Conservation (phyloP, 108 stramenopile species). For the Cyclostephanos tholiformis region DNA sequence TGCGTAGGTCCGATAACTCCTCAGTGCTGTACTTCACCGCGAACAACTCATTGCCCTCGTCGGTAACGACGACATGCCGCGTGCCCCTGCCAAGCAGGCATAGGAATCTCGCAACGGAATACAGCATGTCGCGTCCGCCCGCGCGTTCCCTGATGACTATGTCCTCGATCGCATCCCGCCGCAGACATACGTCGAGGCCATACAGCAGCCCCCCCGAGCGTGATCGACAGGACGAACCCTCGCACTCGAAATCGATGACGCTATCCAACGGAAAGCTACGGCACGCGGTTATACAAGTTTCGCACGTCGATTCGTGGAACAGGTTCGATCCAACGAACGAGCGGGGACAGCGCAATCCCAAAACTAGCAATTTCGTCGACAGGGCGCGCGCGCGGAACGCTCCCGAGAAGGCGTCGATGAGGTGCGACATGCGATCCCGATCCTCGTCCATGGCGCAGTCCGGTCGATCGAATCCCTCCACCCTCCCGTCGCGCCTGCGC, state of each 20-base stretch:
- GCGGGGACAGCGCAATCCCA: not conserved
- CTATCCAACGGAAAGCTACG: constrained; percentile 11
- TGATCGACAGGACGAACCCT: not conserved
- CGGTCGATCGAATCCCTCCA: constrained; percentile 1
- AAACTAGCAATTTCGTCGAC: not conserved
- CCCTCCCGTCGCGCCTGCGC: not conserved
- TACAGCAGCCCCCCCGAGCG: not conserved
- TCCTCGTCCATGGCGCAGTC: constrained; percentile 1
- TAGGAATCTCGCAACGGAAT: not conserved
- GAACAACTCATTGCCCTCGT: constrained; percentile 10
- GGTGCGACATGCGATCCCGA: not conserved
- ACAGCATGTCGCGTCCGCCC: not conserved
- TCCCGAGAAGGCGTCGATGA: constrained; percentile 7
- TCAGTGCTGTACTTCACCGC: constrained; percentile 14
- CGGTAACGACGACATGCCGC: not conserved
- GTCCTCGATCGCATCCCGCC: not conserved
- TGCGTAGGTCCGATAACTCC: not conserved
- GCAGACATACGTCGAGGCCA: not conserved
- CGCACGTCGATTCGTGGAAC: not conserved
- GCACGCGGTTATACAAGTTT: not conserved
- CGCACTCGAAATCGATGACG: constrained; percentile 16
- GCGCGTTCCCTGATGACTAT: not conserved
- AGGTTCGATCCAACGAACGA: not conserved
- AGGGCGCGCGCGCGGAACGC: constrained; percentile 6
- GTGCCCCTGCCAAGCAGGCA: not conserved